These are phyloP conservation scores for Fusarium dlaminii DNA, from an alignment of 2,329 filamentous ascomycete genomes.

Conservation along the genomic window DNA sequence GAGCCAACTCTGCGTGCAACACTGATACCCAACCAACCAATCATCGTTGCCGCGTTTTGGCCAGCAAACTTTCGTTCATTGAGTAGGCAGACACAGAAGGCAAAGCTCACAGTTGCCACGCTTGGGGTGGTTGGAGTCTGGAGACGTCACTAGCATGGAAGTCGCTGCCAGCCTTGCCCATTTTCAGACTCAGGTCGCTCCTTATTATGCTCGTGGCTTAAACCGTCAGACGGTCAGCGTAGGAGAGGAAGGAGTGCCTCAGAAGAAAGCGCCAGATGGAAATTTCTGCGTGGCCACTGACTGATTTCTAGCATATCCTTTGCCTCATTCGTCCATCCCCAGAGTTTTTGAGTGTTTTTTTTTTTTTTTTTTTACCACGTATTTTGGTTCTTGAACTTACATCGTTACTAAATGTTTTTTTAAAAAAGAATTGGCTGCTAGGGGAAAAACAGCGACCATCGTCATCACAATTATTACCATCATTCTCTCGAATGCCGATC, in stretches of 20 bases:
- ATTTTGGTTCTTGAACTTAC: neutral
- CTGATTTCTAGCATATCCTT: constrained; percentile 7
- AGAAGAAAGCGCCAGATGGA: constrained; percentile 7
- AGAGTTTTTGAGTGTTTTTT: neutral
- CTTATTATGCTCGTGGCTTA: constrained; percentile 24
- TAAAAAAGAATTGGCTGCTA: neutral
- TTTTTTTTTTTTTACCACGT: neutral
- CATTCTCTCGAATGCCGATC: constrained; percentile 19
- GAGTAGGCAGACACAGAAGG: neutral
- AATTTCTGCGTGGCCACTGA: constrained; percentile 31
- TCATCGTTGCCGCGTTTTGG: constrained; percentile 5
- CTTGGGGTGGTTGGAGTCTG: constrained; percentile 33
- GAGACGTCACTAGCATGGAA: constrained; percentile 30
- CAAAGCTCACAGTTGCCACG: constrained; percentile 5
- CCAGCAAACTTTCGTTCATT: neutral
- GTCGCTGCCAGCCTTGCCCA: constrained; percentile 29
- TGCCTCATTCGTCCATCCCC: constrained; percentile 20
- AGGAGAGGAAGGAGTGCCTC: constrained; percentile 3
- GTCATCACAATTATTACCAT: constrained; percentile 23
- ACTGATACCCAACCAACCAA: constrained; percentile 9
- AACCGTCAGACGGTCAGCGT: constrained; percentile 14
- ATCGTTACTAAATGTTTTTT: neutral
- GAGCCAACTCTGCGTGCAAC: neutral
- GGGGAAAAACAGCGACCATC: neutral
- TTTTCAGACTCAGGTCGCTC: constrained; percentile 17